Base-by-base conservation (phyloP, 202 grass and related monocot species). In the Alloteropsis angusta region DNA sequence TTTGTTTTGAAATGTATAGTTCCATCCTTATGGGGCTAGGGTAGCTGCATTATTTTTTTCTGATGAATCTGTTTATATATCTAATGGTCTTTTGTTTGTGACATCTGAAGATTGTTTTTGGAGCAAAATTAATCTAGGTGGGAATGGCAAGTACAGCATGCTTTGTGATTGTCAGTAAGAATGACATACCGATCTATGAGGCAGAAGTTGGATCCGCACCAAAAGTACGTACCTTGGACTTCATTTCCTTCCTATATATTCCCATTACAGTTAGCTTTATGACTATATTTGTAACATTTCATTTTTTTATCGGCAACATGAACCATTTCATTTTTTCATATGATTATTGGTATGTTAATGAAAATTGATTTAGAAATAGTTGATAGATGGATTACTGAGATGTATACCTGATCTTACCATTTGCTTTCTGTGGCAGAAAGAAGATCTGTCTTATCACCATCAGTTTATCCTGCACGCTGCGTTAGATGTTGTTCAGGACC, bases 101-200 rank as follows among this genome's bases (percentile, higher is more conserved):
- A 60, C 23, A 26, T 79, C 8, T 64, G 70, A 80, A 75, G 48
- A 80, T 75, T 64, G n/a, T 25, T 62, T 1, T 3, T 53, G 13
- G 74, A 52, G 70, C 8, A 8, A 50, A 76, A 60, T 1, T 22
- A 65, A 28, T 77, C 21, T 17, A 58, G 49, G 17, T 90, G 67
- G 58, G 73, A 85, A 97, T 97, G 93, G 82, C 91, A n/a, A 93
- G 76, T 68, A 92, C 85, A n/a, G 94, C 88, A 35, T 97, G 93
- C 34, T 97, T 97, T 2, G 82, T 91, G 66, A 93, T 93, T 80
- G 93, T 97, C 49, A 91, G 90, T 81, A 97, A 90, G 86, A 89
- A 97, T 8, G 84, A 91, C 41, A 93, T 93, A 64, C 90, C 93
- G 11, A 97, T 97, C 48, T 97, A 97, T 57, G 90, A 97, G 86